Evolutionary conservation across 169 alveolate genomes (phyloP).

Genomic region (Cystoisospora suis): DNA sequence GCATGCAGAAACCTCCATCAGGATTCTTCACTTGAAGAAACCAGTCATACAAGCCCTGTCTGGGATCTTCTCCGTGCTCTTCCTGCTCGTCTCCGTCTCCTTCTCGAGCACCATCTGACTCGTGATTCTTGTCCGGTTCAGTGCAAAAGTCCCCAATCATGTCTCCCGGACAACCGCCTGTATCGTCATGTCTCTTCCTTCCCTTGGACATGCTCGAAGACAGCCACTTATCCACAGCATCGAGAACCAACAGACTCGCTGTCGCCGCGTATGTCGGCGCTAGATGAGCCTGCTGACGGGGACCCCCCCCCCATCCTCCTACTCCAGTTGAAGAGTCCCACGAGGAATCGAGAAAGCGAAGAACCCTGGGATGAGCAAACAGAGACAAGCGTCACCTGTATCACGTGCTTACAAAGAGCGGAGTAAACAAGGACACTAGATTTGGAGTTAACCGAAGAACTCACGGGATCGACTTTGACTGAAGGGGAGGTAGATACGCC

Average conservation of each 20-base stretch:
- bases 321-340: background rate
- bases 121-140: background rate
- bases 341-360: slow-evolving; percentile 2
- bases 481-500: no score
- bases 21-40: slow-evolving; percentile 19
- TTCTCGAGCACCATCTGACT: background rate
- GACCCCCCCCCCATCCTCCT: slow-evolving; percentile 74
- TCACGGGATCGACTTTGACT: no score
- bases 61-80: slow-evolving; percentile 59
- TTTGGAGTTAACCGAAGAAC: no score
- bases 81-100: background rate
- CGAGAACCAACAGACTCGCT: slow-evolving; percentile 38
- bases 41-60: slow-evolving; percentile 66
- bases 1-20: slow-evolving; percentile 87
- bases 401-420: no score
- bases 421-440: no score
- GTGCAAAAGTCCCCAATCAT: no score
- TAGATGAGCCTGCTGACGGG: slow-evolving; percentile 66
- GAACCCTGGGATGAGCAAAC: slow-evolving; percentile 8
- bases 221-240: background rate
- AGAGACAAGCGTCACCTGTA: no score
- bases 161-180: background rate
- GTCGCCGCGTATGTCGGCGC: slow-evolving; percentile 69
- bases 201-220: background rate
- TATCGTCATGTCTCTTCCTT: background rate